A percentile compares a stretch with the other conserved stretches of the same genome.
phyloP scores from a whole-genome alignment of 495 filamentous ascomycete species.

The Darksidea phi region DNA sequence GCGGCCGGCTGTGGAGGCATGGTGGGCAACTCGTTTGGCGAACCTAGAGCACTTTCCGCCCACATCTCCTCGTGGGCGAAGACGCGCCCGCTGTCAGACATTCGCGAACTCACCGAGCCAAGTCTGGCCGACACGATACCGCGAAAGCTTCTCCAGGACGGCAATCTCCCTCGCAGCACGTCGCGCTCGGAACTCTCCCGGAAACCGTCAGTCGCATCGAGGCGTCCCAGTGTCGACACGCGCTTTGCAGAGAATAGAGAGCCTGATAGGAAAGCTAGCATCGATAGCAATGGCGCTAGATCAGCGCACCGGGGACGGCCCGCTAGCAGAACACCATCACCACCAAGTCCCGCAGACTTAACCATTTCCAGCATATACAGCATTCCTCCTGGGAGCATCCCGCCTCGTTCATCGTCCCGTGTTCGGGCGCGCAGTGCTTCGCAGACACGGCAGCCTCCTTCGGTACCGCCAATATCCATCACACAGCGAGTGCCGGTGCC shows the following conservation, averaged over 20 bases:
- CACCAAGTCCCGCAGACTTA: conserved; percentile 38
- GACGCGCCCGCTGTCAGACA: conserved; percentile 45
- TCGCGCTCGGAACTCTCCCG: conserved; percentile 19
- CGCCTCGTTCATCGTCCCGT: conserved; percentile 42
- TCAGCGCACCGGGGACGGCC: conserved; percentile 15
- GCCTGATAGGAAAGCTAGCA: conserved; percentile 19
- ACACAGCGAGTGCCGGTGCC: conserved; percentile 7
- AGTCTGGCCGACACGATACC: conserved; percentile 43
- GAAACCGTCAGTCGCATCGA: conserved; percentile 27
- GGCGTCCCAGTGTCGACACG: conserved; percentile 31
- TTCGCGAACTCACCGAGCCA: conserved; percentile 48
- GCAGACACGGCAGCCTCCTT: conserved; percentile 11
- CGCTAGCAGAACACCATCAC: conserved; percentile 30
- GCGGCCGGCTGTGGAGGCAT: conserved; percentile 25
- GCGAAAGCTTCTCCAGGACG: conserved; percentile 21
- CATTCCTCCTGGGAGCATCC: conserved; percentile 42
- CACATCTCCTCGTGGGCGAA: conserved; percentile 38
- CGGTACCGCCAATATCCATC: conserved; percentile 10
- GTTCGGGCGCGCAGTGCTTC: conserved; percentile 21
- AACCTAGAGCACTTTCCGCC: conserved; percentile 17
- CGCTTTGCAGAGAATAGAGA: conserved; percentile 25
- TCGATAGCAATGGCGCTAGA: conserved; percentile 27
- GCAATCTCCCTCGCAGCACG: conserved; percentile 3
- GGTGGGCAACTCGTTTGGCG: conserved; percentile 24
- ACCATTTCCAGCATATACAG: conserved; percentile 40